phyloP scores from a whole-genome alignment of 768 basidiomycete genomes.

The Tephrocybe rancida region DNA sequence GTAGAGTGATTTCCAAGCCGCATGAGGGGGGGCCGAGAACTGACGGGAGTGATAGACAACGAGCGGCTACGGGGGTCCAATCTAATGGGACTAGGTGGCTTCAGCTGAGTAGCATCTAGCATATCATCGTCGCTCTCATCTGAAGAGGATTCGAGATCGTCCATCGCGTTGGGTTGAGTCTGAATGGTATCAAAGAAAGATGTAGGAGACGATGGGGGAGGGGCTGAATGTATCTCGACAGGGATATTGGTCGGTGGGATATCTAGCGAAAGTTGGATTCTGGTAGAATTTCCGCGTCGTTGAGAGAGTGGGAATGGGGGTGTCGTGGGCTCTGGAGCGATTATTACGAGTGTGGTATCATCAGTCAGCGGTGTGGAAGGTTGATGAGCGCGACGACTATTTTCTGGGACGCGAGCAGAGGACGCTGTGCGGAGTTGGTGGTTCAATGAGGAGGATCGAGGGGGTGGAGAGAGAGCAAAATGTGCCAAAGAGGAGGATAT shows the following conservation, averaged over 20 bases:
- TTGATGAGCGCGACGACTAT: slow-evolving; percentile 15
- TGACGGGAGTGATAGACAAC: slow-evolving; percentile 34
- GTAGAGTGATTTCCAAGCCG: slow-evolving; percentile 69
- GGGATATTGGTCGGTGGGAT: slow-evolving; percentile 47
- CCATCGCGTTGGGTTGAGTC: slow-evolving; percentile 69
- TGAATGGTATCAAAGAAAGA: slow-evolving; percentile 80
- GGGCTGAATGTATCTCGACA: slow-evolving; percentile 58
- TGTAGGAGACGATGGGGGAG: slow-evolving; percentile 64
- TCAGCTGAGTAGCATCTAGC: slow-evolving; percentile 32
- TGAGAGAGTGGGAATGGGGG: slow-evolving; percentile 41
- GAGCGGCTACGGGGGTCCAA: slow-evolving; percentile 39
- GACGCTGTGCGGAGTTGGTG: slow-evolving; percentile 23
- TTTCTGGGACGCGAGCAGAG: slow-evolving; percentile 23
- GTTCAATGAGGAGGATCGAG: slow-evolving; percentile 37
- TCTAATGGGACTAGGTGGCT: slow-evolving; percentile 7
- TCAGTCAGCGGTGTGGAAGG: slow-evolving; percentile 20
- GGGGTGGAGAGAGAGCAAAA: slow-evolving; percentile 60
- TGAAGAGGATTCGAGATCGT: slow-evolving; percentile 68
- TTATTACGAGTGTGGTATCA: slow-evolving; percentile 35
- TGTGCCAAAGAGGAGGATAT: slow-evolving; percentile 63
- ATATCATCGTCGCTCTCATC: slow-evolving; percentile 43
- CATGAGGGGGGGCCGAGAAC: slow-evolving; percentile 51
- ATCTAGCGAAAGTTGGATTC: slow-evolving; percentile 38
- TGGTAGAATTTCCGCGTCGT: slow-evolving; percentile 26
- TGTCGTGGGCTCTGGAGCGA: slow-evolving; percentile 45